Evolutionary conservation across 441 rosid species (phyloP).

Genomic region (Pelargonium cotyledonis): DNA sequence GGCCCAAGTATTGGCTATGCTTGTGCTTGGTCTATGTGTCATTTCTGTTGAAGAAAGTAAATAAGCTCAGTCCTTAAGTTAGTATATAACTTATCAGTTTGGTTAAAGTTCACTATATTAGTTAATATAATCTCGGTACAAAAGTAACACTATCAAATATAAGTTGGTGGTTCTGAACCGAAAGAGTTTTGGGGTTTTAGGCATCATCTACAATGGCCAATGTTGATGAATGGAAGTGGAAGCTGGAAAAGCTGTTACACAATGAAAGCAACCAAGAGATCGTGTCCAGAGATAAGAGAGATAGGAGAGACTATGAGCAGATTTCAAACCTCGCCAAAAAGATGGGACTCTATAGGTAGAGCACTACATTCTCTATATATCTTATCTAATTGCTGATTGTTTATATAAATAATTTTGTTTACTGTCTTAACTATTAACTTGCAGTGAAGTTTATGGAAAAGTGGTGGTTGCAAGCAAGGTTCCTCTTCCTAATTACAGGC

Average conservation of each 20-base stretch:
- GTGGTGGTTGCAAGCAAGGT: slow-evolving; percentile 96
- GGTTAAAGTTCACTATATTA: neutral
- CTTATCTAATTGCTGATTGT: neutral
- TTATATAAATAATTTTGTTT: neutral
- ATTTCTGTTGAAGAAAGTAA: neutral
- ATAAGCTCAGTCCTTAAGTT: neutral
- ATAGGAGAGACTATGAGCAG: slow-evolving; percentile 92
- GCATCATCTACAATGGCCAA: slow-evolving; percentile 92
- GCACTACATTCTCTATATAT: neutral
- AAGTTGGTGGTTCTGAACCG: neutral
- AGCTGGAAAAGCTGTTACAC: slow-evolving; percentile 63
- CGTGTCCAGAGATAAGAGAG: slow-evolving; percentile 80
- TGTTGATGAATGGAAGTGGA: slow-evolving; percentile 97
- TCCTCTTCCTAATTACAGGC: slow-evolving; percentile 94
- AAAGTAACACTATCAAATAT: neutral
- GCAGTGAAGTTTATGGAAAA: slow-evolving; percentile 83
- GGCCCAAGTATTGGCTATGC: neutral
- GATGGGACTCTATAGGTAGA: slow-evolving; percentile 90
- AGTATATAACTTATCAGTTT: neutral
- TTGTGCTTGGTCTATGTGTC: neutral
- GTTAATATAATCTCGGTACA: neutral
- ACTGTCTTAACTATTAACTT: neutral
- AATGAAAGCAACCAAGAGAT: slow-evolving; percentile 75
- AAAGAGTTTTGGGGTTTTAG: slow-evolving; percentile 25
- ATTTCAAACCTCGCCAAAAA: slow-evolving; percentile 76